These are phyloP conservation scores for Abortiporus biennis DNA, from an alignment of 1,284 basidiomycete species.

Conservation along the genomic window DNA sequence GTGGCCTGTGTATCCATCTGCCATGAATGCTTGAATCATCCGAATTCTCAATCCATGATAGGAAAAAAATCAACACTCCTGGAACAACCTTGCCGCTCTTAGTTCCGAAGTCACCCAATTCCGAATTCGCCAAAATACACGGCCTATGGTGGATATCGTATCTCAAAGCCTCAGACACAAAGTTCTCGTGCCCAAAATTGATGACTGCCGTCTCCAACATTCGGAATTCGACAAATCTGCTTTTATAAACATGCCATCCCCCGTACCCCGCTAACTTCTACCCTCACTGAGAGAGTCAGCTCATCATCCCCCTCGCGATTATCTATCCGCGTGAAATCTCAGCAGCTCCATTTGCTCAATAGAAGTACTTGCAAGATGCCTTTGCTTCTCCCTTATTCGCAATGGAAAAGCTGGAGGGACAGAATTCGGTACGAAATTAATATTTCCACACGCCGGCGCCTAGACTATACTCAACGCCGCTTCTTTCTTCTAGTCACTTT, in stretches of 20 bases:
- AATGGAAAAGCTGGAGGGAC: slow-evolving; percentile 24
- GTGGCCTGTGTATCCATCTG: no score
- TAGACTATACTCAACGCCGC: not conserved
- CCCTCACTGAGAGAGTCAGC: slow-evolving; percentile 3
- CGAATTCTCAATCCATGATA: no score
- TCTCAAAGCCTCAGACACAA: no score
- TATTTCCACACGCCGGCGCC: not conserved
- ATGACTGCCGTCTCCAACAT: no score
- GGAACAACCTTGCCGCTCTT: no score
- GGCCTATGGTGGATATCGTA: no score
- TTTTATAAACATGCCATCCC: slow-evolving; percentile 8
- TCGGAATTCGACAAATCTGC: slow-evolving; percentile 16
- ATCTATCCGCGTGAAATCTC: slow-evolving; percentile 6
- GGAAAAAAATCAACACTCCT: no score
- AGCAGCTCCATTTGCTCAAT: not conserved
- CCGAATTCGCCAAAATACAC: not conserved
- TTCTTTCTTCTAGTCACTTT: slow-evolving; percentile 28
- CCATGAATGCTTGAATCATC: no score
- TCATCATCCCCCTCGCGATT: slow-evolving; percentile 8
- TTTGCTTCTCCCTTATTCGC: slow-evolving; percentile 18
- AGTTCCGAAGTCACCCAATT: not conserved
- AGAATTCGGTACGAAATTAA: slow-evolving; percentile 18
- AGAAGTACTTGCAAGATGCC: no score
- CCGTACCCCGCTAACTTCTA: slow-evolving; percentile 11
- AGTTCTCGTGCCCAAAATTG: no score